Evolutionary conservation across 306 rosid species (phyloP), one percentile per base, ranked within the genome.

Genomic region (Cucumis cinereus): DNA sequence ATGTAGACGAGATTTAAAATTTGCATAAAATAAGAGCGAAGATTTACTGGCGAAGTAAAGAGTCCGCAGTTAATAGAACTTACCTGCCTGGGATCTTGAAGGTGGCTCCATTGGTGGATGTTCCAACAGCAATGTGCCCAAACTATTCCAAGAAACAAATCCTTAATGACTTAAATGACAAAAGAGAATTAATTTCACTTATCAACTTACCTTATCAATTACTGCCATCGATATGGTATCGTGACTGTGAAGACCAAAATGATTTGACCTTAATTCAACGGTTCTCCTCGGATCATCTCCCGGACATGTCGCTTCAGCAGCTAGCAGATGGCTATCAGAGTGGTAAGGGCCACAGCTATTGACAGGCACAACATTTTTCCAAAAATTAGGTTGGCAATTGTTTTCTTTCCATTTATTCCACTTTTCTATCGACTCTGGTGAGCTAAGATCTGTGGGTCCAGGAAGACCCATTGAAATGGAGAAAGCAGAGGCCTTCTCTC

Each of bases 41-140:
- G 54, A 13, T 38, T 66, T 66, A 16, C 11, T 5, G 9, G 30
- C 4, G 1, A 30, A 61, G 68, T 30, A 16, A 63, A 63, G 71
- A 17, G 71, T 19, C 3, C 14, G 28, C 20, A 4, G 15, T 23
- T 63, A 35, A 15, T 8, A 47, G 40, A 84, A 75, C 70, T 74
- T 69, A 94, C 98, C 98, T 91, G 77, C 98, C 98, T 35, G 98
- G 98, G 77, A 94, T 89, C 86, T 94, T 91, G 86, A 87, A 94
- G 61, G 93, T 90, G 75, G 97, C 97, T 45, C 98, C 98, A 81
- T 94, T 90, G 67, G 98, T 94, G 50, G 95, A 94, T 50, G 98
- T 94, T 67, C 97, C 98, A 75, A 90, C 97, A 17, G 97, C 98
- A 59, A 91, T 79, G 45, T 79, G 90, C 77, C 97, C 95, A 87